phyloP scores from a whole-genome alignment of 1,284 basidiomycete genomes.

The Cronartium ribicola region DNA sequence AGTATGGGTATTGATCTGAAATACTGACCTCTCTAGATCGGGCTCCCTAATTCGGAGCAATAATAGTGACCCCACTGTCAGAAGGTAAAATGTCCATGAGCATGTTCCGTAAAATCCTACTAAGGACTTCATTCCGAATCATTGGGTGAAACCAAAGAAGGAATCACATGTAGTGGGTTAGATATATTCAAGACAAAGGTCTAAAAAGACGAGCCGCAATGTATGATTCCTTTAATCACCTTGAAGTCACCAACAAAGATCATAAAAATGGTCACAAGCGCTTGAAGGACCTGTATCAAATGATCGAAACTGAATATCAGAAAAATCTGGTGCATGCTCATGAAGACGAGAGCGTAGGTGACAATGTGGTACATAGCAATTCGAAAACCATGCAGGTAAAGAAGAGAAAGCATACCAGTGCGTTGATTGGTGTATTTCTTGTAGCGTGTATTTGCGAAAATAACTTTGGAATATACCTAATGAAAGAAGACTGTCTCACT shows the following conservation, averaged over 20 bases:
- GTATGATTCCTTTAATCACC: background rate
- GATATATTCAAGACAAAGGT: conserved; percentile 45
- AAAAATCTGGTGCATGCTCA: too few relatives aligned
- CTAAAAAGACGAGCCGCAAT: background rate
- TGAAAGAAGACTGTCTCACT: conserved; percentile 46
- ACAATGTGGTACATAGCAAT: background rate
- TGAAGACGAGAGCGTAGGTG: too few relatives aligned
- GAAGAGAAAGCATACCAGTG: conserved; percentile 55
- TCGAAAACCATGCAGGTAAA: background rate
- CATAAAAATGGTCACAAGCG: conserved; percentile 67
- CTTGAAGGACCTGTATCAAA: conserved; percentile 60
- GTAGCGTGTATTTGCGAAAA: conserved; percentile 71
- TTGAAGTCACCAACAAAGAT: conserved; percentile 76
- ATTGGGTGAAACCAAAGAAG: background rate
- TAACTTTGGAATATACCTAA: conserved; percentile 58
- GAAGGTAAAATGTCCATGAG: conserved; percentile 84
- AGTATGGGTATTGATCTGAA: background rate
- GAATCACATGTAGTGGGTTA: conserved; percentile 65
- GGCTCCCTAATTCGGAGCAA: conserved; percentile 88
- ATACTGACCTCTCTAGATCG: conserved; percentile 66
- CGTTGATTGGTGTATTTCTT: conserved; percentile 77
- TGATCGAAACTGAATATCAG: background rate
- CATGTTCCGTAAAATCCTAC: conserved; percentile 63
- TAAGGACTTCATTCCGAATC: conserved; percentile 41
- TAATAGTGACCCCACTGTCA: conserved; percentile 81